phyloP scores from a whole-genome alignment of 2,329 filamentous ascomycete genomes.

The Calonectria crousiana region DNA sequence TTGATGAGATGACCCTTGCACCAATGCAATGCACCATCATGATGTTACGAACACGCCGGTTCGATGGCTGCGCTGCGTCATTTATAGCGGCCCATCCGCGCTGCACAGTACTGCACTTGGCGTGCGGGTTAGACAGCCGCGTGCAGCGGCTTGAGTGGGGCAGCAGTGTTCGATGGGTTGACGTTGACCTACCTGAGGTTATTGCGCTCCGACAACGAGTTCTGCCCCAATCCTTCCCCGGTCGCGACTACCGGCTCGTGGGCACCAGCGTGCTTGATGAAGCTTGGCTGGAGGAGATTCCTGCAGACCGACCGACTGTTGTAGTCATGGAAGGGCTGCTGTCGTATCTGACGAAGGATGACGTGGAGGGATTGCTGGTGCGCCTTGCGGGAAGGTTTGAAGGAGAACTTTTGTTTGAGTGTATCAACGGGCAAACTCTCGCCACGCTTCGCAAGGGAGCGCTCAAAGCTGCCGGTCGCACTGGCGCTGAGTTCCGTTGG shows the following conservation, averaged over 20 bases:
- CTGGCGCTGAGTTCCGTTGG: background rate
- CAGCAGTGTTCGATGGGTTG: background rate
- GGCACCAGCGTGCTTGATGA: background rate
- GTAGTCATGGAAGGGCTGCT: background rate
- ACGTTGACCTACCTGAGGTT: background rate
- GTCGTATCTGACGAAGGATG: background rate
- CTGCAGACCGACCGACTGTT: background rate
- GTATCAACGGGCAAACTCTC: background rate
- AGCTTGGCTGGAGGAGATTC: background rate
- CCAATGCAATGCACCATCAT: background rate
- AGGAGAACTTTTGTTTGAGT: background rate
- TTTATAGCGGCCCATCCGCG: background rate
- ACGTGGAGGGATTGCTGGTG: background rate
- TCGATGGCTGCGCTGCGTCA: background rate
- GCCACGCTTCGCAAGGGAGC: background rate
- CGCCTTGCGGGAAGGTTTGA: background rate
- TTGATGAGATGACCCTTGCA: background rate
- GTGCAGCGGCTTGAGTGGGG: background rate
- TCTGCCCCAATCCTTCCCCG: background rate
- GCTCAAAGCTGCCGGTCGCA: background rate
- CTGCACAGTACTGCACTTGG: background rate
- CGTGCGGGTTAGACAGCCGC: background rate
- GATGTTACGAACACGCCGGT: background rate
- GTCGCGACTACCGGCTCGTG: background rate
- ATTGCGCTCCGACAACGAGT: background rate